Base-by-base conservation (phyloP, 805 yeast genomes). In the Ogataea glucozyma region DNA sequence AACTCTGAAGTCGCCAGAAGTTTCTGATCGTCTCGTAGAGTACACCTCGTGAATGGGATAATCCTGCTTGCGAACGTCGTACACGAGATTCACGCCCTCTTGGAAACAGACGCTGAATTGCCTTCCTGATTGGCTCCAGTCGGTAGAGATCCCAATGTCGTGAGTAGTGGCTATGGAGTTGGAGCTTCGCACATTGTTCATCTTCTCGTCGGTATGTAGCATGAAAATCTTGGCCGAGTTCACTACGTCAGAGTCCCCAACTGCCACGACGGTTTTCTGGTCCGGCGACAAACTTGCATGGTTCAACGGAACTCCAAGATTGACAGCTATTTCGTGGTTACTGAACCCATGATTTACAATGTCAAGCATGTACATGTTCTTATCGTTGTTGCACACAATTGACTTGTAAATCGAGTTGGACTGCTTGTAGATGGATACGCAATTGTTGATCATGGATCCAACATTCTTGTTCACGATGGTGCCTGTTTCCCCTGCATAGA, bases 401-500 rank as follows among this genome's bases (percentile, higher is more conserved):
- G 90, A 76, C 33, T 71, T 69, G 57, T 73, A 82, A 31, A 71
- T 70, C 9, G 67, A 60, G 17, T 70, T 67, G 4, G 76, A 58
- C 11, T 61, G 47, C 43, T 69, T 72, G 56, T 75, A 67, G 20
- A 84, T 56, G 0, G 81, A 65, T 21, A 88, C 95, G 37, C 87
- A 79, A 62, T 89, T 89, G 62, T 88, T 89, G 54, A 90, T 88
- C 65, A 82, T 79, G 24, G 85, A 85, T 0, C 97, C 97, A 40
- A 88, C 65, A 40, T 76, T 76, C 20, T 78, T 71, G 2, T 83
- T 76, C 33, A 70, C 64, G 5, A 72, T 65, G 6, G 63, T 58
- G n/a, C 71, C 70, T 9, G 78, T 71, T 4, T 70, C 69, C 18
- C 77, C 74, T 45, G 77, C 75, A 58, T 74, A 72, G 36, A 84